Evolutionary conservation across 768 basidiomycete species (phyloP), one percentile per base, ranked within the genome.

Genomic region (Pilatotrama ljubarskyi): DNA sequence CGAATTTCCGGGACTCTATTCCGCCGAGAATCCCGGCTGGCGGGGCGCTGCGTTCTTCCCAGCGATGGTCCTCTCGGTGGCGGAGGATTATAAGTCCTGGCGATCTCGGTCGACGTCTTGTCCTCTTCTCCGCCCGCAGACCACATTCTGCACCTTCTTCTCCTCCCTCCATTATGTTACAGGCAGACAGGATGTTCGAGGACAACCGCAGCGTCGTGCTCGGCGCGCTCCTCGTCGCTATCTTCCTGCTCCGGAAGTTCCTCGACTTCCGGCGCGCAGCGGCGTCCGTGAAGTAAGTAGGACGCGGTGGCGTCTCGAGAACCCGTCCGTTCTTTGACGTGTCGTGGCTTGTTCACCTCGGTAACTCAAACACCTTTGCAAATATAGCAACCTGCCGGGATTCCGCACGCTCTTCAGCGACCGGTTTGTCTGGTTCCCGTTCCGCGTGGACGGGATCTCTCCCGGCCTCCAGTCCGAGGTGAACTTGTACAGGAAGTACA

Each of bases 391-490:
- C 58, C 56, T 51, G 29, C 62, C 60, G 14, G 64, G 62, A 18
- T 61, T 62, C 48, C 62, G 64, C 17, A 58, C 48, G 17, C 44
- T 61, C 17, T 64, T 68, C 55, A 51, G 47, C 43, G 51, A 49
- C 22, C 48, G 63, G 20, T 63, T 56, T 55, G 38, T 64, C 53
- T 58, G 61, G 59, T 63, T 67, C 58, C 53, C 51, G 26, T 51
- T 35, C 42, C 59, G 64, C 46, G 63, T 67, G 15, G 62, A 42
- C 11, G 63, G 61, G 10, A 46, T 70, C 40, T 52, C 66, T 3
- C 59, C 62, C 17, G 69, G 69, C 29, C 50, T 59, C 55, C 43
- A 63, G 57, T 50, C 51, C 49, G 56, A 67, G 63, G 61, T 48
- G 8, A 47, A 51, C 29, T 36, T 48, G 14, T 44, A 57, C 59